Base-by-base conservation (phyloP, 331 rosid genomes). In the Spiraea crenata region DNA sequence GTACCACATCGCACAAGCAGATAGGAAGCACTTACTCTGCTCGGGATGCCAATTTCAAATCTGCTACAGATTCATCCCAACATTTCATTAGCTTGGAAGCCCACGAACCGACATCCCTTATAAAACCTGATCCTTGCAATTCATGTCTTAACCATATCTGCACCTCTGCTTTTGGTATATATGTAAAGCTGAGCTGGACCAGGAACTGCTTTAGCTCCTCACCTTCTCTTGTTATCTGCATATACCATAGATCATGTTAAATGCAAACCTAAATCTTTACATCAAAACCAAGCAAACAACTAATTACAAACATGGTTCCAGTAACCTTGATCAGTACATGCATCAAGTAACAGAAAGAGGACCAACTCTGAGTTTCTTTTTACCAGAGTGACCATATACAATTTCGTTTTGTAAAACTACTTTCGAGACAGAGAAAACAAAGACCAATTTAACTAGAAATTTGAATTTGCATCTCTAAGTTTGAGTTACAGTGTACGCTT, bases 161-260 rank as follows among this genome's bases (percentile, higher is more conserved):
- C n/a, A 40, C 57, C 54, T 61, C 48, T 44, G 62, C 40, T 12
- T 58, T 67, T n/a, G 50, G 67, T 40, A 60, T 19, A 17, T 65
- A 73, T 57, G 58, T 25, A 50, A 61, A 38, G 48, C 73, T 69
- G 38, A 84, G 74, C 54, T 65, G 65, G 62, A 67, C 55, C 34
- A 78, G 74, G 80, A 84, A 84, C 78, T 77, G 65, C 73, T 79
- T 78, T 40, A 84, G 78, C 80, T 79, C 88, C 72, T 78, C 73
- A 6, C 88, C 85, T 76, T 84, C 84, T 61, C 76, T 81, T 73
- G 79, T 69, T 65, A 84, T 60, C 88, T 85, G 84, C 70, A 76
- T 47, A 70, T 3, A 65, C 39, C 37, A 16, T 6, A 15, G n/a
- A 45, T 66, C 31, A 19, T 35, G 2, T 38, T 55, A 57, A 37